Percentiles rank a stretch among this genome's conserved stretches.
These are phyloP conservation scores for Tulasnella sp. DNA, from an alignment of 768 basidiomycete genomes.

Conservation along the genomic window DNA sequence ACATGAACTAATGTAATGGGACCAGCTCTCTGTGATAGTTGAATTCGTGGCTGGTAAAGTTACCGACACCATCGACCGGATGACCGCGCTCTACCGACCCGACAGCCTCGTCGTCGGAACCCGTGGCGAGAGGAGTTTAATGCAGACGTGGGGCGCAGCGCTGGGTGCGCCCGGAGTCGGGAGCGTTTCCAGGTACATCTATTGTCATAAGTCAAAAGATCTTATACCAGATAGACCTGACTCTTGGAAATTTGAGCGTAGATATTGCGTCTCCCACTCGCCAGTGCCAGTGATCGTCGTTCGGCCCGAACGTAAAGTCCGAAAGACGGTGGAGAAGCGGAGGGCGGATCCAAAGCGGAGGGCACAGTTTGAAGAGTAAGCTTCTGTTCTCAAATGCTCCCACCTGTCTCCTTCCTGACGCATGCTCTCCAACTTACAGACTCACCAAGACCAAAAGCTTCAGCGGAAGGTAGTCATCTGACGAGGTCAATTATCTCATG, in stretches of 20 bases:
- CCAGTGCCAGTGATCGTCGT: conserved; percentile 97
- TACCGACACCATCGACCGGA: conserved; percentile 79
- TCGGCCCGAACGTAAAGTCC: conserved; percentile 75
- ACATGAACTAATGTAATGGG: not conserved
- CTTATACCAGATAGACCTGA: not conserved
- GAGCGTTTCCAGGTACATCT: conserved; percentile 42
- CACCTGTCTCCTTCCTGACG: too few species aligned
- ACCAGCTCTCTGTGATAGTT: conserved; percentile 80
- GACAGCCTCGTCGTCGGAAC: conserved; percentile 92
- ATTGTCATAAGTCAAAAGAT: not conserved
- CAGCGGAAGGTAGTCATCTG: too few species aligned
- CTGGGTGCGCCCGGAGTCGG: conserved; percentile 46
- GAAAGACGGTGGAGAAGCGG: conserved; percentile 75
- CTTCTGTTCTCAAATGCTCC: too few species aligned
- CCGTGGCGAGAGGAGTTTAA: conserved; percentile 50
- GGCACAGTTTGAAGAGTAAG: conserved; percentile 62
- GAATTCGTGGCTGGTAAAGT: conserved; percentile 91
- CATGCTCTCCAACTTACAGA: too few species aligned
- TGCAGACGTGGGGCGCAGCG: conserved; percentile 43
- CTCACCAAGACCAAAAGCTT: too few species aligned
- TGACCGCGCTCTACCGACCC: conserved; percentile 84
- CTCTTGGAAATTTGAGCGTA: conserved; percentile 23
- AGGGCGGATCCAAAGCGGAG: conserved; percentile 82
- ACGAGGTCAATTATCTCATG: too few species aligned
- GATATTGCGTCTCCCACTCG: conserved; percentile 79